These are phyloP conservation scores for Phaseolus coccineus DNA, from an alignment of 331 rosid species.

Conservation along the genomic window DNA sequence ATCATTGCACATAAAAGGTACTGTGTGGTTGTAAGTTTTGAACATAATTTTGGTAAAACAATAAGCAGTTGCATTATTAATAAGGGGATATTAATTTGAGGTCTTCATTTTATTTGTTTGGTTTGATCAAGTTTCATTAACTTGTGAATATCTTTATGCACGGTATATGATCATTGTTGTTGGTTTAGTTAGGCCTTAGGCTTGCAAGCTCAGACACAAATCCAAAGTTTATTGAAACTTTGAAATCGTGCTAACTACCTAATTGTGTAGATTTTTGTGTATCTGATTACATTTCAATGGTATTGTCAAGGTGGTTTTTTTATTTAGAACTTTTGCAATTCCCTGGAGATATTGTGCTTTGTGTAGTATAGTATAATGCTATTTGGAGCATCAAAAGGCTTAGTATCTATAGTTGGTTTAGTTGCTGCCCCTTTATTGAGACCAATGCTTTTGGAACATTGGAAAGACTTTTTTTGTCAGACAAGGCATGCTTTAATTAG, in stretches of 20 bases:
- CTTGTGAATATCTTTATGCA: background rate
- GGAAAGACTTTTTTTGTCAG: background rate
- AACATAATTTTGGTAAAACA: background rate
- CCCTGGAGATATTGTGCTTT: conserved; percentile 13
- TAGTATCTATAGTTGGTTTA: background rate
- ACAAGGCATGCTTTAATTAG: background rate
- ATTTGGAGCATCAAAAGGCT: background rate
- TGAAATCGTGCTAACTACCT: background rate
- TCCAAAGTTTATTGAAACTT: background rate
- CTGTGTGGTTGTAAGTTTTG: background rate
- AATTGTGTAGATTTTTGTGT: background rate
- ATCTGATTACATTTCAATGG: background rate
- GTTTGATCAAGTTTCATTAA: conserved; percentile 16
- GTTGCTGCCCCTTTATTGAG: conserved; percentile 5
- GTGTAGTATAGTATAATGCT: conserved; percentile 13
- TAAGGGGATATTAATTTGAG: background rate
- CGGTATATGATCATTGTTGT: conserved; percentile 2
- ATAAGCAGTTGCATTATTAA: background rate
- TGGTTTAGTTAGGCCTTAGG: background rate
- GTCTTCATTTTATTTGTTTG: background rate
- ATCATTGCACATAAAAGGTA: background rate
- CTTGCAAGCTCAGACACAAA: conserved; percentile 4
- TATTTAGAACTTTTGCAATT: background rate
- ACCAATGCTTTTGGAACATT: background rate
- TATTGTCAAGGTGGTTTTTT: background rate